Percentiles rank a stretch among this genome's conserved stretches.
phyloP scores from a whole-genome alignment of 441 rosid genomes.

The Euphorbia schlechtendalii region DNA sequence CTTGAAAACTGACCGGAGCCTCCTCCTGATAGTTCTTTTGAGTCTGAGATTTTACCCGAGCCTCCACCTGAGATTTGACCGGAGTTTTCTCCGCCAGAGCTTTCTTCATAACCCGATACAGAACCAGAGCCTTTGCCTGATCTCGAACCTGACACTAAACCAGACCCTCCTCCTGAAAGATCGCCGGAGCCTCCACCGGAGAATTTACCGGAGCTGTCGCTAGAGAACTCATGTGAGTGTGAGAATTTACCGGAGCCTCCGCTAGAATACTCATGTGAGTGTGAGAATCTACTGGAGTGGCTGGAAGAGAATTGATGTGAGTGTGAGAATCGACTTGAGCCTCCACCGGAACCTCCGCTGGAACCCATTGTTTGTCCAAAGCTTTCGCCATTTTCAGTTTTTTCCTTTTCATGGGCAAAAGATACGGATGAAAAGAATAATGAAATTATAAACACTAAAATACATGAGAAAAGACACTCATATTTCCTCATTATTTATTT shows the following conservation, averaged over 20 bases:
- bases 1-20: background rate
- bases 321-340: too few relatives aligned
- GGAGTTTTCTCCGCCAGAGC: background rate
- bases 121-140: background rate
- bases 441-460: slow-evolving; percentile 12
- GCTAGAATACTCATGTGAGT: too few relatives aligned
- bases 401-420: slow-evolving; percentile 11
- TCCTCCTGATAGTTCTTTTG: background rate
- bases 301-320: too few relatives aligned
- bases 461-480: slow-evolving; percentile 4
- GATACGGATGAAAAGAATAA: background rate
- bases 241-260: too few relatives aligned
- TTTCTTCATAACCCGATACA: background rate
- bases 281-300: too few relatives aligned
- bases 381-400: background rate
- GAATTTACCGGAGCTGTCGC: too few relatives aligned
- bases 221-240: too few relatives aligned
- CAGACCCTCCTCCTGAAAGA: background rate
- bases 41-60: background rate
- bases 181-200: too few relatives aligned
- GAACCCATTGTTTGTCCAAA: too few relatives aligned
- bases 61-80: background rate
- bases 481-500: slow-evolving; percentile 9
- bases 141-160: background rate
- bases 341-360: too few relatives aligned